Evolutionary conservation across 306 rosid species (phyloP).

Genomic region (Glycine soja): DNA sequence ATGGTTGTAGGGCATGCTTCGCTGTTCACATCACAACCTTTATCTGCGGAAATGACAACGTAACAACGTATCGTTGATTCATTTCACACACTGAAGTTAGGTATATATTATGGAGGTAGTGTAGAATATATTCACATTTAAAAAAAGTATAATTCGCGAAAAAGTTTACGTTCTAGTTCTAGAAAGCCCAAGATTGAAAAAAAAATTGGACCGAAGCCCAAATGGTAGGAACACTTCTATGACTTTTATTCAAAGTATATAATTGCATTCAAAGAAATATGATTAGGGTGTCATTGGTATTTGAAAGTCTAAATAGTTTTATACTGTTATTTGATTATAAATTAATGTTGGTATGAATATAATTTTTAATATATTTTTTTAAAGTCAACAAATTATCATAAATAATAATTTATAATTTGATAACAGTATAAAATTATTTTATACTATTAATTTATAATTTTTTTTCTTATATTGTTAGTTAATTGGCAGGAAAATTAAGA

Average conservation of each 20-base stretch:
- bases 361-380: too few relatives aligned
- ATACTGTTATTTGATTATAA: too few relatives aligned
- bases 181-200: neutral
- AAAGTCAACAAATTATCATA: too few relatives aligned
- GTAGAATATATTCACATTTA: neutral
- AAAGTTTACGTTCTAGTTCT: neutral
- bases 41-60: neutral
- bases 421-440: too few relatives aligned
- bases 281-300: too few relatives aligned
- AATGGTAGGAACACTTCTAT: neutral
- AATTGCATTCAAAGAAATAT: neutral
- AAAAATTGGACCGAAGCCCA: neutral
- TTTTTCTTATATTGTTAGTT: too few relatives aligned
- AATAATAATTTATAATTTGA: too few relatives aligned
- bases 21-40: conserved; percentile 37
- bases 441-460: too few relatives aligned
- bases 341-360: too few relatives aligned
- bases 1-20: conserved; percentile 32
- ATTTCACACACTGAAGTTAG: neutral
- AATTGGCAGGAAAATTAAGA: too few relatives aligned
- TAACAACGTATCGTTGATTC: neutral
- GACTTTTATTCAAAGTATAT: neutral
- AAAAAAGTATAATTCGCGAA: neutral
- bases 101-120: neutral
- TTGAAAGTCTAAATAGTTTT: too few relatives aligned